Conservation (phyloP, 345 rosid genomes). For the Hibiscus syriacus region DNA sequence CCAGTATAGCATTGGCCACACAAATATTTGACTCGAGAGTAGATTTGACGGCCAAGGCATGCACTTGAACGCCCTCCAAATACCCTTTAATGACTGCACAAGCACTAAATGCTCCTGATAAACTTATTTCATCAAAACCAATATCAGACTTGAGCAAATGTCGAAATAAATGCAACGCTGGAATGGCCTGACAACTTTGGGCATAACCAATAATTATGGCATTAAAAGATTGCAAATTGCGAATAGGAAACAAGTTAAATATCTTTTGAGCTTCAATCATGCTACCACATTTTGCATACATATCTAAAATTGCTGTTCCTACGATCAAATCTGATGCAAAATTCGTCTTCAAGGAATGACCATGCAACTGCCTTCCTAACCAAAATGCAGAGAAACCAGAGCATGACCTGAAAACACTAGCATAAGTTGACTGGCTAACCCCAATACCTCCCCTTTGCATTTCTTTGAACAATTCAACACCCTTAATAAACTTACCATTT, state of each 20-base stretch:
- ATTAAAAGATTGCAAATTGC: constrained; percentile 63
- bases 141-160: constrained; percentile 43
- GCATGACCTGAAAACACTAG: constrained; percentile 75
- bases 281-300: constrained; percentile 83
- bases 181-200: constrained; percentile 43
- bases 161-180: constrained; percentile 56
- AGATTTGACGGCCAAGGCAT: constrained; percentile 57
- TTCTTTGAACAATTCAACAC: constrained; percentile 59
- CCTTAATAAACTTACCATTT: constrained; percentile 36
- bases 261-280: constrained; percentile 60
- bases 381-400: constrained; percentile 47
- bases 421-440: constrained; percentile 76
- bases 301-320: constrained; percentile 83
- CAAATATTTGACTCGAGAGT: constrained; percentile 31
- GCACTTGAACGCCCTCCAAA: constrained; percentile 66
- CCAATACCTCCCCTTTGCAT: constrained; percentile 47
- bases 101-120: constrained; percentile 80
- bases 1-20: constrained; percentile 74
- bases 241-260: constrained; percentile 52
- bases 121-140: constrained; percentile 70
- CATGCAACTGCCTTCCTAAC: constrained; percentile 73
- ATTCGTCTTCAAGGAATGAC: constrained; percentile 59
- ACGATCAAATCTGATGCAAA: constrained; percentile 59
- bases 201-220: constrained; percentile 76
- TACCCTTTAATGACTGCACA: constrained; percentile 60